These are phyloP conservation scores for Neospermospora avenae DNA, from an alignment of 2,329 filamentous ascomycete species.

Conservation along the genomic window DNA sequence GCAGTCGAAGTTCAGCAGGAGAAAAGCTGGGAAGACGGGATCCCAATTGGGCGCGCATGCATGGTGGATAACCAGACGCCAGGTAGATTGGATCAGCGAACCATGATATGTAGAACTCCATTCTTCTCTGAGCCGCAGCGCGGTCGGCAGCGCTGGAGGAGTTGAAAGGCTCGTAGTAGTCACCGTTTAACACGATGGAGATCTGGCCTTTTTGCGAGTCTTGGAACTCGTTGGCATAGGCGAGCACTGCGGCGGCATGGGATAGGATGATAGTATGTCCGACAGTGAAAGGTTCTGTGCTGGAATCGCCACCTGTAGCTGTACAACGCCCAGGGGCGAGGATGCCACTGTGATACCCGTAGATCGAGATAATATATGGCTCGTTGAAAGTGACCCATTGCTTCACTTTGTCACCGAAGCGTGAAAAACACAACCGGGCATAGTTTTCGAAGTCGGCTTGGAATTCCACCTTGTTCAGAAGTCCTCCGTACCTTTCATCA, in stretches of 20 bases:
- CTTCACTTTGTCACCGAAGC: conserved; percentile 72
- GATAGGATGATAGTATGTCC: conserved; percentile 79
- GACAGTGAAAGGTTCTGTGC: conserved; percentile 76
- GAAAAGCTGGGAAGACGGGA: conserved; percentile 73
- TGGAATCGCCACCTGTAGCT: conserved; percentile 68
- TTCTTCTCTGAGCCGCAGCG: conserved; percentile 73
- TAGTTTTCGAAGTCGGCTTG: conserved; percentile 78
- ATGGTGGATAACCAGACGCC: conserved; percentile 78
- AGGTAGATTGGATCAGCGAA: conserved; percentile 86
- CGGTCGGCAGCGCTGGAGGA: conserved; percentile 70
- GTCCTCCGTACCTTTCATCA: conserved; percentile 76
- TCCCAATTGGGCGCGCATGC: conserved; percentile 79
- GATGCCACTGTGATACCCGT: conserved; percentile 73
- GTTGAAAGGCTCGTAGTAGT: conserved; percentile 84
- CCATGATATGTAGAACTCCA: conserved; percentile 86
- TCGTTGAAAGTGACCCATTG: conserved; percentile 92
- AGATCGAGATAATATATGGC: conserved; percentile 79
- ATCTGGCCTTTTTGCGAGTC: conserved; percentile 69
- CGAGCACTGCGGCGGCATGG: conserved; percentile 76
- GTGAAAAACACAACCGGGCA: conserved; percentile 71
- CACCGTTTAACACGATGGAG: conserved; percentile 83
- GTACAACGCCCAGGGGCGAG: conserved; percentile 78
- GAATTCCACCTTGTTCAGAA: conserved; percentile 79
- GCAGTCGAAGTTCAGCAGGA: conserved; percentile 65
- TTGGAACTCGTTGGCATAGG: conserved; percentile 82